These are phyloP conservation scores for Polygonum maritimum DNA, from an alignment of 148 eudicot species.

Conservation along the genomic window DNA sequence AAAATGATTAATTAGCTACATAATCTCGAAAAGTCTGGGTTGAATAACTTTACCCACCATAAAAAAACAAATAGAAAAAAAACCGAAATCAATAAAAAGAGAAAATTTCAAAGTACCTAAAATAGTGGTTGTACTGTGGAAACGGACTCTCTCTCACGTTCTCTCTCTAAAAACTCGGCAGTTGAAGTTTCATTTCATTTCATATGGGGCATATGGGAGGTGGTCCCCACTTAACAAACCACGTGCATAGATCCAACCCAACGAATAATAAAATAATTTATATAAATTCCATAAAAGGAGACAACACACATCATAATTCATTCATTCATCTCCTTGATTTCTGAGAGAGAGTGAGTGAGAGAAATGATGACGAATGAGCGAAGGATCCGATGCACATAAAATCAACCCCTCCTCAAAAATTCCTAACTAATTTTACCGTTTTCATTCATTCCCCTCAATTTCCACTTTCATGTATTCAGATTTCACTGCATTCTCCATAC, in stretches of 20 bases:
- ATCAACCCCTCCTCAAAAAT: background rate
- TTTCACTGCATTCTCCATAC: background rate
- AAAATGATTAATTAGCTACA: background rate
- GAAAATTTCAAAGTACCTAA: background rate
- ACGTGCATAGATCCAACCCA: slow-evolving; percentile 5
- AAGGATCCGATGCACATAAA: slow-evolving; percentile 28
- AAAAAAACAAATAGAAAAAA: too few relatives aligned
- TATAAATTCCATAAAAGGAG: background rate
- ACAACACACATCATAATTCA: background rate
- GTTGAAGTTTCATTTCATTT: background rate
- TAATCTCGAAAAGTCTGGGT: background rate
- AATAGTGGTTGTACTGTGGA: background rate
- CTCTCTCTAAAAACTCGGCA: too few relatives aligned
- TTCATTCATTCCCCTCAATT: background rate
- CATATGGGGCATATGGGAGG: background rate
- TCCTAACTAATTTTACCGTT: background rate
- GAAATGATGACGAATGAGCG: slow-evolving; percentile 5
- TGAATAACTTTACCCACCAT: background rate
- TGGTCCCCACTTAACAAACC: slow-evolving; percentile 12
- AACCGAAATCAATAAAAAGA: background rate
- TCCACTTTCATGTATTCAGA: background rate
- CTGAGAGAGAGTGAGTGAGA: background rate
- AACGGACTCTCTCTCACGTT: too few relatives aligned
- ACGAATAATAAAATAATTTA: background rate
- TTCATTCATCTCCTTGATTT: background rate